A percentile compares a stretch with the other conserved stretches of the same genome.
Evolutionary conservation across 345 rosid species (phyloP).

Genomic region (Hibiscus tridactylites): DNA sequence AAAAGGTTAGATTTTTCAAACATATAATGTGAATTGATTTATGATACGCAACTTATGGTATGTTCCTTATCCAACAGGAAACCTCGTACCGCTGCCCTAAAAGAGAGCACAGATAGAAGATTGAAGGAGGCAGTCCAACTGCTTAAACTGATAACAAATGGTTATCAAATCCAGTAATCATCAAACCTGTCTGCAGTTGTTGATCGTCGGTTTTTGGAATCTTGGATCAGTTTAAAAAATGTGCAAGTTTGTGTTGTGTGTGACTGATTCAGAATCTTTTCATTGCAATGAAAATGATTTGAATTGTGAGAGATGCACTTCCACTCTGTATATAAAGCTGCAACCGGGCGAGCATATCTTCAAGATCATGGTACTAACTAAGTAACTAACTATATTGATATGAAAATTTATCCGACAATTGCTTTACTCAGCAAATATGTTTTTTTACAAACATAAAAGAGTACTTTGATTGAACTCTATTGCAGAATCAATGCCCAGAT

Average conservation of each 20-base stretch:
- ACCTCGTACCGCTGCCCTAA: constrained; percentile 23
- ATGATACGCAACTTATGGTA: neutral
- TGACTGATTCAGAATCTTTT: neutral
- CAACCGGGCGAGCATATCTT: too few species aligned
- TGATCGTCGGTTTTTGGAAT: neutral
- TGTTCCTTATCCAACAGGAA: constrained; percentile 34
- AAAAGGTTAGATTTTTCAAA: constrained; percentile 29
- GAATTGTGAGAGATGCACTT: neutral
- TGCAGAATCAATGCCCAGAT: neutral
- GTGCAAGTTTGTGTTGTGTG: neutral
- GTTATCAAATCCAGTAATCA: neutral
- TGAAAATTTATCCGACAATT: neutral
- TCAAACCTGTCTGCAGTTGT: neutral
- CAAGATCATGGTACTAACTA: too few species aligned
- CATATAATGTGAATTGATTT: neutral
- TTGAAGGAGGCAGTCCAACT: constrained; percentile 52
- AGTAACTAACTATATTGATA: too few species aligned
- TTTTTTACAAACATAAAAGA: neutral
- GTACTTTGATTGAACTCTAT: neutral
- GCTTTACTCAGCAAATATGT: neutral
- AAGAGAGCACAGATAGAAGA: constrained; percentile 57
- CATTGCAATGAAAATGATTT: neutral
- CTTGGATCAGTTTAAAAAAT: neutral
- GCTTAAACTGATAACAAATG: constrained; percentile 32
- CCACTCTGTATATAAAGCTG: too few species aligned